These are phyloP conservation scores for Scortechinia acanthostroma DNA, from an alignment of 2,329 filamentous ascomycete species.

Conservation along the genomic window DNA sequence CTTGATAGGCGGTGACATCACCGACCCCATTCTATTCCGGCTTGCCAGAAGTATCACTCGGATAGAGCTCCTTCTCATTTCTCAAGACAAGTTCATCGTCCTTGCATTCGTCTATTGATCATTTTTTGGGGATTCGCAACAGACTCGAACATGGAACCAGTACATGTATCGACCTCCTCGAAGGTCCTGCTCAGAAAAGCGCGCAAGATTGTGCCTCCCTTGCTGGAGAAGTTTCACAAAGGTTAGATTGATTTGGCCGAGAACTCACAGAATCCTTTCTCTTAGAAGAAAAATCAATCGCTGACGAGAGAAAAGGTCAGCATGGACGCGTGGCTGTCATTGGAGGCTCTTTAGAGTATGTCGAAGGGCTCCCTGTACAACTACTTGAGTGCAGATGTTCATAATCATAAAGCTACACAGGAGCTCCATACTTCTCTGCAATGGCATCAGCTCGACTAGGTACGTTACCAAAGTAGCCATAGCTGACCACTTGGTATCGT, in stretches of 20 bases:
- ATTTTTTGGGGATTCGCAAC: too few species aligned
- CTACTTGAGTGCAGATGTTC: slow-evolving; percentile 4
- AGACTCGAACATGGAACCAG: neutral
- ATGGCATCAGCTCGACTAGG: slow-evolving; percentile 61
- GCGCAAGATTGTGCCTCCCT: slow-evolving; percentile 58
- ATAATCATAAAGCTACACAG: slow-evolving; percentile 46
- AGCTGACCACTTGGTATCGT: too few species aligned
- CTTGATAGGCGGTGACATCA: slow-evolving; percentile 21
- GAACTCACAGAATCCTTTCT: too few species aligned
- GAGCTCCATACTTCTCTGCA: slow-evolving; percentile 62
- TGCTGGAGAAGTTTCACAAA: slow-evolving; percentile 66
- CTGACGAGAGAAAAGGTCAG: slow-evolving; percentile 36
- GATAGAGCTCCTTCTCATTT: too few species aligned
- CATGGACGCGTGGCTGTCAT: slow-evolving; percentile 60
- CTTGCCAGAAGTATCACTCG: too few species aligned
- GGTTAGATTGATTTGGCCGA: slow-evolving; percentile 24
- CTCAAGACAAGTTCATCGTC: too few species aligned
- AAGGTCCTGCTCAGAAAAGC: slow-evolving; percentile 55
- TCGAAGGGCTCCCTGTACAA: neutral
- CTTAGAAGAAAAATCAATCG: slow-evolving; percentile 3
- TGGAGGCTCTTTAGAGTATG: slow-evolving; percentile 52
- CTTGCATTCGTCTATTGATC: too few species aligned
- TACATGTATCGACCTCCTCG: slow-evolving; percentile 34
- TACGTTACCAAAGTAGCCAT: slow-evolving; percentile 10
- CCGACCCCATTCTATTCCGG: too few species aligned